Base-by-base conservation (phyloP, 495 filamentous ascomycete genomes). In the Jackrogersella minutella region DNA sequence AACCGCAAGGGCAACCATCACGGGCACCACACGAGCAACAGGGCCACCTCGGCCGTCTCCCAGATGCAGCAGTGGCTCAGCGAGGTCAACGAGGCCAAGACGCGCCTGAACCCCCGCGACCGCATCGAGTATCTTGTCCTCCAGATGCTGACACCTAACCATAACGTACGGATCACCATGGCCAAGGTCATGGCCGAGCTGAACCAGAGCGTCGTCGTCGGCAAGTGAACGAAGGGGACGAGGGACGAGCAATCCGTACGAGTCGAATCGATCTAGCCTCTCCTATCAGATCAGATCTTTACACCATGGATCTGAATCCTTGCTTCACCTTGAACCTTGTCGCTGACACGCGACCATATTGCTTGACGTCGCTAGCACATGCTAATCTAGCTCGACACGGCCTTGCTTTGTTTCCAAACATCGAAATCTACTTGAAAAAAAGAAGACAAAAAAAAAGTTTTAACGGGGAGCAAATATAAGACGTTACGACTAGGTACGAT, bases 21-120 rank as follows among this genome's bases (percentile, higher is more conserved):
- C 19, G 40, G 51, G 6, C 59, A 66, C 30, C 52, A 69, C 33
- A 14, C 62, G 13, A 64, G 40, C 59, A 66, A 26, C 61, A 68
- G 62, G 44, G 28, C 62, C 5, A 26, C 65, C 1, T 72, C 78
- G 17, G 79, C 81, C 3, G 75, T 76, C 4, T 10, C 67, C 1
- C 77, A 80, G 57, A 82, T 83, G 81, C 77, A 76, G 21, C 70
- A 73, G 54, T 83, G 81, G 81, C 73, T 83, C 52, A 40, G 17
- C 51, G 81, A 82, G 63, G 64, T 83, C 47, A 76, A 73, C 31
- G 69, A 72, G 40, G 75, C 76, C 37, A 76, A 78, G 39, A 64
- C 39, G 10, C 66, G 59, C 22, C 75, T 83, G 0, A 73, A 79
- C 60, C 28, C 57, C 0, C 67, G 67, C 16, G 79, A 82, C 54